These are phyloP conservation scores for Phoenix dactylifera DNA, from an alignment of 176 grass and related monocot genomes.

Conservation along the genomic window DNA sequence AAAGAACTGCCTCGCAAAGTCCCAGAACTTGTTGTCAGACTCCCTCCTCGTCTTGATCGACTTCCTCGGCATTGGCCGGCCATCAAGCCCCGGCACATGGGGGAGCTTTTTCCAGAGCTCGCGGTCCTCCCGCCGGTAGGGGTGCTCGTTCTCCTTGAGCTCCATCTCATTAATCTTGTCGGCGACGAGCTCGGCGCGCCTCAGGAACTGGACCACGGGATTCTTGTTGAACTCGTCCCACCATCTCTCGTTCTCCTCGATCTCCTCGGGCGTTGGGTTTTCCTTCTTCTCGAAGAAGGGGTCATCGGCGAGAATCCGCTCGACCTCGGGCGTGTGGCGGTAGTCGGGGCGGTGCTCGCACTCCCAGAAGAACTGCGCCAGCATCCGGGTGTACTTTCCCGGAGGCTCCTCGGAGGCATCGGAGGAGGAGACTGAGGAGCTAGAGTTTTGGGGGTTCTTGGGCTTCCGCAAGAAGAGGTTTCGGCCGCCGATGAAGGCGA, in stretches of 20 bases:
- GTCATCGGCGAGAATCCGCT: constrained; percentile 20
- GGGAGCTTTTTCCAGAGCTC: constrained; percentile 23
- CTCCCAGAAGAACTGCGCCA: constrained; percentile 27
- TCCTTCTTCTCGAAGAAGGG: constrained; percentile 21
- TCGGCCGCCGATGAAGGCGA: constrained; percentile 18
- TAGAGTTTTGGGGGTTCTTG: neutral
- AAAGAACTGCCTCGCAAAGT: constrained; percentile 26
- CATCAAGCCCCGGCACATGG: constrained; percentile 20
- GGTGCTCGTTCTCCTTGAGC: constrained; percentile 17
- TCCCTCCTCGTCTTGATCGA: constrained; percentile 18
- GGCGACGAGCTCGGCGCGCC: constrained; percentile 9
- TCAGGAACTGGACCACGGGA: constrained; percentile 30
- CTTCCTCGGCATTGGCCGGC: constrained; percentile 24
- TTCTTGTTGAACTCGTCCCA: constrained; percentile 25
- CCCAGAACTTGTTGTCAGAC: constrained; percentile 27
- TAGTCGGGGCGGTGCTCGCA: constrained; percentile 23
- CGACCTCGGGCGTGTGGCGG: constrained; percentile 24
- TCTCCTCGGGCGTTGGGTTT: constrained; percentile 19
- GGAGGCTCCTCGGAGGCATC: neutral
- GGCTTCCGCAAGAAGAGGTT: constrained; percentile 11
- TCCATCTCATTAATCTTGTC: constrained; percentile 25
- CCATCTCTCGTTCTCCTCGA: constrained; percentile 21
- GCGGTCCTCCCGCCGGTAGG: constrained; percentile 21
- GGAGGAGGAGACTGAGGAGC: neutral
- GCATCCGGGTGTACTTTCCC: constrained; percentile 18